Evolutionary conservation across 805 yeast genomes (phyloP), one percentile per base, ranked within the genome.

Genomic region (Novakomyces olei): DNA sequence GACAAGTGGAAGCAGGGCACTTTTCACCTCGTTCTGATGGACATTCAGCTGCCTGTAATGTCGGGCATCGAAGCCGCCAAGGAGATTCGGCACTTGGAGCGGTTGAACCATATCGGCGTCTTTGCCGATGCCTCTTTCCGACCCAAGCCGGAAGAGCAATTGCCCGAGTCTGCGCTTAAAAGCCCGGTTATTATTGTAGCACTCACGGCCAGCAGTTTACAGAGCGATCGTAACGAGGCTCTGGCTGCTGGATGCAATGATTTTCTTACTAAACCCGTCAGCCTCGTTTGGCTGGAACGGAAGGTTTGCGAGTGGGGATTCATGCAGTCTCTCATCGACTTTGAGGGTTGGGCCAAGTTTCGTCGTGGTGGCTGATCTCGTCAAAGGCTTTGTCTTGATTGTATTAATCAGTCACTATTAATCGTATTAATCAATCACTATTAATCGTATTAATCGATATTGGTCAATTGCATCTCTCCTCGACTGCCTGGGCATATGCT

Each of bases 121-220:
- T 62, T 51, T 36, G 39, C 46, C 44, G 31, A 36, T 33, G 32
- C 48, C 35, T 17, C 24, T 5, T 6, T 15, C 3, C 16, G 20
- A 17, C 31, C 41, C 36, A 32, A 36, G 19, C 42, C 41, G 15
- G 58, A 56, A 7, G 63, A 60, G 6, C 81, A 75, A 40, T 51
- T 79, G 5, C 79, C 76, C 41, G 50, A 65, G 18, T 52, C 65
- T n/a, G 14, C 20, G 12, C 80, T 80, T 52, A 65, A 79, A 40
- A 74, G 92, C 0, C 98, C 99, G 0, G 93, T 91, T n/a, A 88
- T 88, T 36, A 85, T 88, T 33, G 98, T 88, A 15, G 99, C 99
- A 0, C 57, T 88, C 33, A 88, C 99, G 1, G 98, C 98, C 0
- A 72, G 88, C 5, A 76, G 88, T 12, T 67, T 88, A 19, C 69